Base-by-base conservation (phyloP, 768 basidiomycete genomes). In the Collybia sp. region DNA sequence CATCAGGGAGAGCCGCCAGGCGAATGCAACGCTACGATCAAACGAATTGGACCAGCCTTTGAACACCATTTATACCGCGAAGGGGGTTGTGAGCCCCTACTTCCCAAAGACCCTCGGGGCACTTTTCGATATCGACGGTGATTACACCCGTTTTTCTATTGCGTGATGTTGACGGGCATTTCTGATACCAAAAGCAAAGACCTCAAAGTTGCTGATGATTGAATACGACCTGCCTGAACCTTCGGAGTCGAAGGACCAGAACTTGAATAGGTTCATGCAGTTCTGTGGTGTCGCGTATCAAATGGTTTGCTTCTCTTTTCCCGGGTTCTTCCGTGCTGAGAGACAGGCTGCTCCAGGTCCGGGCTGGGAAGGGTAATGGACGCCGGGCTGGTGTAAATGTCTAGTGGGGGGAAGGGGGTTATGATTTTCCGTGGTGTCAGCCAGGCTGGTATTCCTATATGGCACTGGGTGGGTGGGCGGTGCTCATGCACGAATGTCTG, bases 241-340 rank as follows among this genome's bases (percentile, higher is more conserved):
- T 5, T 65, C 68, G 1, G 70, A 70, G 11, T 62, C 62, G 17
- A 63, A 70, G 40, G 72, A 75, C 30, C 57, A 59, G n/a, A 81
- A 81, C 50, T 57, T 80, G 47, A 83, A 82, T 51, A 56, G 60
- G 25, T 70, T 83, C 57, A 75, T 82, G 68, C 75, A 72, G 44
- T 76, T 78, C 56, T 75, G 71, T 47, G 79, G 79, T 5, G 69
- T 80, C n/a, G 62, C 66, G 50, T 81, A 79, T 54, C 76, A 76
- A 61, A 68, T 78, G 74, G 80, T 80, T 46, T 44, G 46, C 46
- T 40, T 30, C 30, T 34, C 42, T 48, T 25, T n/a, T 8, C 25
- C 25, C 25, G 25, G 25, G 3, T 25, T 8, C 25, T 25, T 8
- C 25, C 25, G 25, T 25, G 3, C 25, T 25, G 25, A 25, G 25